phyloP scores from a whole-genome alignment of 345 rosid species.

The Eucalyptus erythrocorys region DNA sequence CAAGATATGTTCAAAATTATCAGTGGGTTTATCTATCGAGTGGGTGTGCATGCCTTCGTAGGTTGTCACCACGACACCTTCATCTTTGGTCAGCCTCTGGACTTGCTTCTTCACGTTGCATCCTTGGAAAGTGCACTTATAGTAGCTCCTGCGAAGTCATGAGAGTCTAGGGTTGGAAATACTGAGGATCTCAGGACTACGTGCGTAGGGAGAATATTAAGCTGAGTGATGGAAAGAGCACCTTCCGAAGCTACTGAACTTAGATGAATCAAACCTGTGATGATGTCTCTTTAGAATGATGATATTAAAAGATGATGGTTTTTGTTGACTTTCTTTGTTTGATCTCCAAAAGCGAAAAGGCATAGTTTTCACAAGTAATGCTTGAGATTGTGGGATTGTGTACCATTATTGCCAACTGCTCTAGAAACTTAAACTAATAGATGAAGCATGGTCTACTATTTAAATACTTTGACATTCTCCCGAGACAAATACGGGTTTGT shows the following conservation, averaged over 20 bases:
- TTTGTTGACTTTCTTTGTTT: not conserved
- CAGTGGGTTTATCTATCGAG: conserved; percentile 13
- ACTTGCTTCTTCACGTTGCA: conserved; percentile 34
- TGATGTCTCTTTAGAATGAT: not conserved
- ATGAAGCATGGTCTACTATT: not conserved
- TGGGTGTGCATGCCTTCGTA: conserved; percentile 23
- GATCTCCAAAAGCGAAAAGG: not conserved
- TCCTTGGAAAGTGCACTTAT: conserved; percentile 20
- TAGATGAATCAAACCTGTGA: not conserved
- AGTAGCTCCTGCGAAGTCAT: conserved; percentile 20
- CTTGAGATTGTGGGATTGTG: not conserved
- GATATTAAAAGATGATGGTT: not conserved
- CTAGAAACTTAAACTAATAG: not conserved
- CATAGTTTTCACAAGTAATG: not conserved
- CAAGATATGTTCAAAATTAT: conserved; percentile 25
- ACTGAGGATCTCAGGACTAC: not conserved
- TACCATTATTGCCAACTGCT: not conserved
- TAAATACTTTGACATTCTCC: not conserved
- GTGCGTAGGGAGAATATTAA: not conserved
- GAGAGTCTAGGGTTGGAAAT: not conserved
- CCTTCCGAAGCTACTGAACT: not conserved
- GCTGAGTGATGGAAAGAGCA: not conserved
- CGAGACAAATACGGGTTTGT: not conserved
- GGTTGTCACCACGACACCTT: conserved; percentile 21
- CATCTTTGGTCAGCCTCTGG: conserved; percentile 20